A percentile compares a stretch with the other conserved stretches of the same genome.
Evolutionary conservation across 768 basidiomycete species (phyloP).

Genomic region (Leucocoprinus leucothites): DNA sequence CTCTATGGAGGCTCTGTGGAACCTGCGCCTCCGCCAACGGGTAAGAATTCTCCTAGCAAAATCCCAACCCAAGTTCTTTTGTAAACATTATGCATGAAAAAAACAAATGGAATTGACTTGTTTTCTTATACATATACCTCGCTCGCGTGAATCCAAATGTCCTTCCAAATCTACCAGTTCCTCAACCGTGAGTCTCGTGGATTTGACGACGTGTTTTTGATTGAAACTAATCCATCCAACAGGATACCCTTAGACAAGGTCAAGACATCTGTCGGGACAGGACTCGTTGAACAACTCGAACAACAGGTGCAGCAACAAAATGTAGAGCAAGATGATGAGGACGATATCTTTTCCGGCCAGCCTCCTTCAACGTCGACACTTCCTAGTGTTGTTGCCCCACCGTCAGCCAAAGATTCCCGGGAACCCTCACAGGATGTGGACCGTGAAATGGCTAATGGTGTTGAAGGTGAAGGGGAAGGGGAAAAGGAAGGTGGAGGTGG

Average conservation of each 20-base stretch:
- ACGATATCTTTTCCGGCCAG: constrained; percentile 7
- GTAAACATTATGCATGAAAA: constrained; percentile 11
- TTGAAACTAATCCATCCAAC: constrained; percentile 7
- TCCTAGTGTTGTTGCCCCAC: neutral
- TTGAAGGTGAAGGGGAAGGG: no score
- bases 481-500: no score
- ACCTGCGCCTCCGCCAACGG: constrained; percentile 18
- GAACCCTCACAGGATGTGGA: constrained; percentile 31
- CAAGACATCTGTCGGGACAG: constrained; percentile 48
- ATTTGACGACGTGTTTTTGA: constrained; percentile 15
- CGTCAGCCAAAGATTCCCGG: neutral
- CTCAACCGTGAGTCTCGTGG: constrained; percentile 57
- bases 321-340: constrained; percentile 34
- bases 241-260: constrained; percentile 40
- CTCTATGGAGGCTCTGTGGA: constrained; percentile 59
- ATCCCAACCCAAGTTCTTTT: constrained; percentile 27
- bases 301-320: constrained; percentile 40
- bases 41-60: constrained; percentile 22
- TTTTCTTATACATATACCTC: constrained; percentile 26
- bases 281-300: constrained; percentile 49
- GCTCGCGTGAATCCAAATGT: constrained; percentile 41
- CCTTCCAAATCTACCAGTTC: constrained; percentile 45
- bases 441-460: constrained; percentile 28
- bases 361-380: neutral
- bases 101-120: constrained; percentile 16